Conservation (phyloP, 1,139 yeast species). For the Sugiyamaella japonica region DNA sequence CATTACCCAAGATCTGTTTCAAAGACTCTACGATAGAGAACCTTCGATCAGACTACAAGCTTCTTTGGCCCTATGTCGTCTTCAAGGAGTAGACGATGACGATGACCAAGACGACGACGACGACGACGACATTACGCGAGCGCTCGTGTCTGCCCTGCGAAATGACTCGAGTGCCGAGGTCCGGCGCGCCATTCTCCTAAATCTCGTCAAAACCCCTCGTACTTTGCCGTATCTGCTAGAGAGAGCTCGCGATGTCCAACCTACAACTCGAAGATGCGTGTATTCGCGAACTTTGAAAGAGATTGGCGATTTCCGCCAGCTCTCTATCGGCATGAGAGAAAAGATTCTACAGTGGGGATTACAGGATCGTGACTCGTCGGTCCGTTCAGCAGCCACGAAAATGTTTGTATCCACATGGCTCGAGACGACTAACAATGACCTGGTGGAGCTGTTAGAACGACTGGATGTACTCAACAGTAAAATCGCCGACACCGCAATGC, state of each 20-base stretch:
- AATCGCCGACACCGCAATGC: conserved; percentile 60
- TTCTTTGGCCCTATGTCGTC: conserved; percentile 72
- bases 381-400: conserved; percentile 67
- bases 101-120: conserved; percentile 41
- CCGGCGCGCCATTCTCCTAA: conserved; percentile 77
- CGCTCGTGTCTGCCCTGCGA: conserved; percentile 57
- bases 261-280: conserved; percentile 69
- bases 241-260: conserved; percentile 78
- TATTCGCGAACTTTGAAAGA: conserved; percentile 69
- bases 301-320: conserved; percentile 62
- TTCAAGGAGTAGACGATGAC: conserved; percentile 63
- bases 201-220: conserved; percentile 55
- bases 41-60: conserved; percentile 79
- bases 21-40: conserved; percentile 77
- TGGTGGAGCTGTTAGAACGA: conserved; percentile 68
- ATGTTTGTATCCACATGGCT: conserved; percentile 77
- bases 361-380: conserved; percentile 77
- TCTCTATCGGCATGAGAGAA: conserved; percentile 64
- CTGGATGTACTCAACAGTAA: conserved; percentile 66
- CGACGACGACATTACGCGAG: conserved; percentile 42
- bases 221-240: conserved; percentile 67
- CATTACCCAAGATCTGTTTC: conserved; percentile 59
- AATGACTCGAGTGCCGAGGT: conserved; percentile 88
- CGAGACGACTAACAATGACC: conserved; percentile 63
- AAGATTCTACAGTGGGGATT: conserved; percentile 79